Evolutionary conservation across 139 green algal genomes (phyloP), one percentile per base, ranked within the genome.

Genomic region (Yamagishiella unicocca): DNA sequence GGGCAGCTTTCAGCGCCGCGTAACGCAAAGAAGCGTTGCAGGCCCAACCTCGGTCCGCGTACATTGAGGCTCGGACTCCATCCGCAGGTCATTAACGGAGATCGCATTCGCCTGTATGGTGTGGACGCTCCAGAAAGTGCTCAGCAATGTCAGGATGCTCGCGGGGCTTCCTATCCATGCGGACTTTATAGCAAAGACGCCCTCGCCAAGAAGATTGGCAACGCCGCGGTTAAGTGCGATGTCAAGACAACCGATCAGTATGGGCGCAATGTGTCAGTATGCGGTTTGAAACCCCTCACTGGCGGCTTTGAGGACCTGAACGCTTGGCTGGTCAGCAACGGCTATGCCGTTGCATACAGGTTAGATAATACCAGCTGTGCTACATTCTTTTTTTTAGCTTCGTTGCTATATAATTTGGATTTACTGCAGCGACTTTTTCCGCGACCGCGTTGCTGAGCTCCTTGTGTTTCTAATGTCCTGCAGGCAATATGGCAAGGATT

Each of bases 121-220:
- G 88, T 98, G 22, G 96, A 98, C 73, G 96, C 96, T 0, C 95
- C 95, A 0, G 96, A 98, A 85, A 96, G 89, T 37, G 83, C 88
- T 33, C 96, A 98, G 90, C 75, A 67, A n/a, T 98, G 95, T 88
- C 84, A 31, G 22, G 75, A 93, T 35, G 46, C 42, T 9, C 46
- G 58, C 12, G 90, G 90, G 27, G 29, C 79, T 1, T n/a, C 81
- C 0, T 95, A 94, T 64, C 54, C 81, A 0, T 94, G 92, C 61
- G 88, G 90, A 14, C 77, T 90, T 7, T 55, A 87, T 0, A 76
- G 66, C 85, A 91, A 93, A 70, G 83, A 94, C 17, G 91, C 91
- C 3, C 91, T 97, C 50, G 58, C 64, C 6, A 77, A 78, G 35
- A 94, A 93, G 77, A 83, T 97, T 17, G 92, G 91, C 27, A 84